A percentile compares a stretch with the other conserved stretches of the same genome.
phyloP scores from a whole-genome alignment of 129 eudicot genomes.

The Centrapalus pauciflorus region DNA sequence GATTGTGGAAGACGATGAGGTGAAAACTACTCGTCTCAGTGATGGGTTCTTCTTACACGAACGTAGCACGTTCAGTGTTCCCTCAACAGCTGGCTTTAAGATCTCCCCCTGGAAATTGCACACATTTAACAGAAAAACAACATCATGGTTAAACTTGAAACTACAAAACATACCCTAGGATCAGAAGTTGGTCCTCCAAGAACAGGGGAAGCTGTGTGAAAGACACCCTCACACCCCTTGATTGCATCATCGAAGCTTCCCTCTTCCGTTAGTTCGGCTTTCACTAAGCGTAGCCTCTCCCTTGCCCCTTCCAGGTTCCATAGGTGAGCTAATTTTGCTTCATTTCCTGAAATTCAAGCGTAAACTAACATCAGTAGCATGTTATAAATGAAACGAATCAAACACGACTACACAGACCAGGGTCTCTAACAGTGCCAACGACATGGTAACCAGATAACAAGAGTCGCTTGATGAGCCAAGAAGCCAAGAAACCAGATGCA shows the following conservation, averaged over 20 bases:
- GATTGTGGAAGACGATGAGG: slow-evolving; percentile 85
- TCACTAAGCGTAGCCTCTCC: slow-evolving; percentile 69
- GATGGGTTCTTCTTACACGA: slow-evolving; percentile 83
- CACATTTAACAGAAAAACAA: not conserved
- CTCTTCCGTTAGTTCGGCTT: slow-evolving; percentile 65
- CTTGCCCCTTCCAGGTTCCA: slow-evolving; percentile 84
- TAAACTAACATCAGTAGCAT: not conserved
- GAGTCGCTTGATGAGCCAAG: slow-evolving; percentile 90
- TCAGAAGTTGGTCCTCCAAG: slow-evolving; percentile 37
- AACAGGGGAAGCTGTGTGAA: slow-evolving; percentile 95
- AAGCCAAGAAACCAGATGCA: slow-evolving; percentile 85
- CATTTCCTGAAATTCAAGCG: slow-evolving; percentile 43
- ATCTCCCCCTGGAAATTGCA: slow-evolving; percentile 50
- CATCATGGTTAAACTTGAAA: not conserved
- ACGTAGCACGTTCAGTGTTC: slow-evolving; percentile 80
- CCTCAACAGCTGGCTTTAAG: slow-evolving; percentile 76
- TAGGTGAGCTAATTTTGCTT: slow-evolving; percentile 61
- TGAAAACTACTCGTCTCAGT: slow-evolving; percentile 74
- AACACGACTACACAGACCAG: slow-evolving; percentile 37
- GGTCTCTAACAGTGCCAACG: slow-evolving; percentile 83
- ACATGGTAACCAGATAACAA: slow-evolving; percentile 73
- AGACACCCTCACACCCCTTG: slow-evolving; percentile 77
- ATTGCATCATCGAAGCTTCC: slow-evolving; percentile 85
- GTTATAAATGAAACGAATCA: not conserved
- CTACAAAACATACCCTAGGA: slow-evolving; percentile 43